These are phyloP conservation scores for Ceratobasidium sp. DNA, from an alignment of 1,284 basidiomycete species.

Conservation along the genomic window DNA sequence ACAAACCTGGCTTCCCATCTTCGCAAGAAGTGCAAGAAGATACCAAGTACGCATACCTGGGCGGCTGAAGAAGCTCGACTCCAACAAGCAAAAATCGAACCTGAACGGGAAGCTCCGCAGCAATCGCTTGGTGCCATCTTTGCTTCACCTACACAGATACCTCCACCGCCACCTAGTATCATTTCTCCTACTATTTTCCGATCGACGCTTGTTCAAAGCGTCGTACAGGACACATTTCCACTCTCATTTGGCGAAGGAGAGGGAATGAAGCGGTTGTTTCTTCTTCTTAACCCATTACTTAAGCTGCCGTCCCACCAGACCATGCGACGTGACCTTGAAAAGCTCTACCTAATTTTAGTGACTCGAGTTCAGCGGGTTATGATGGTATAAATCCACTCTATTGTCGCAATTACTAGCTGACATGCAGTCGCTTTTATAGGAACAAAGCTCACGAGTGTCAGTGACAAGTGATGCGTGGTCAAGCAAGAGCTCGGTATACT, in stretches of 20 bases:
- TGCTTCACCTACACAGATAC: neutral
- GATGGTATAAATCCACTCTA: no score
- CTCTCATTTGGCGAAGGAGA: conserved; percentile 15
- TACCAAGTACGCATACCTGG: neutral
- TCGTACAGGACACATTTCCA: neutral
- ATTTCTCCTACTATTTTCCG: neutral
- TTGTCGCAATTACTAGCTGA: neutral
- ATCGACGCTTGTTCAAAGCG: neutral
- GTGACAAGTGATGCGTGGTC: conserved; percentile 17
- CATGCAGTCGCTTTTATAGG: neutral
- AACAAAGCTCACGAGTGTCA: neutral
- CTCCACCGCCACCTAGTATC: neutral
- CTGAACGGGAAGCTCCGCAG: neutral
- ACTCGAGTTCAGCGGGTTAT: neutral
- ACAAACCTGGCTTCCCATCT: neutral
- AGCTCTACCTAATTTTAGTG: neutral
- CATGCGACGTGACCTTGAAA: conserved; percentile 10
- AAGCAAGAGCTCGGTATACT: conserved; percentile 21
- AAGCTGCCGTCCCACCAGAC: neutral
- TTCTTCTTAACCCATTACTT: neutral
- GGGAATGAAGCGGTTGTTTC: conserved; percentile 6
- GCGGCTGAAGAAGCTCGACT: neutral
- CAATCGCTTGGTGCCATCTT: conserved; percentile 12
- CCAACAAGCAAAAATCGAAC: neutral
- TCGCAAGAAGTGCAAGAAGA: conserved; percentile 7